Evolutionary conservation across 805 yeast genomes (phyloP), one percentile per base, ranked within the genome.

Genomic region (Kodamaea laetipori): DNA sequence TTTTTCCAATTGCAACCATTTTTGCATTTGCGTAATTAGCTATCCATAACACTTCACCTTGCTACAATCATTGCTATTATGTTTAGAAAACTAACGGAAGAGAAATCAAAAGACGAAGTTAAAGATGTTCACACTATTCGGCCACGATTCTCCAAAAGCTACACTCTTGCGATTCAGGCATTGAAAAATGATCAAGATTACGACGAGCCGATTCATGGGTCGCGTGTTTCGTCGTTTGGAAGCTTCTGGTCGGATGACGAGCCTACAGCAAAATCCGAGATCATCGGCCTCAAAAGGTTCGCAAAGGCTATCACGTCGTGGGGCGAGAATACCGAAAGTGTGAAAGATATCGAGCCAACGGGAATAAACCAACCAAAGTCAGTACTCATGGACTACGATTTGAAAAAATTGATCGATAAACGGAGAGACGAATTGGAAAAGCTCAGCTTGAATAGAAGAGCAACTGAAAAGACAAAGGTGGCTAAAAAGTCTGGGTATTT

Each of bases 1-100:
- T 38, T n/a, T n/a, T n/a, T n/a, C n/a, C n/a, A n/a, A n/a, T n/a
- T n/a, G n/a, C n/a, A n/a, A n/a, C n/a, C n/a, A n/a, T n/a, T n/a
- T n/a, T n/a, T n/a, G n/a, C n/a, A n/a, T n/a, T n/a, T n/a, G n/a
- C n/a, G n/a, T n/a, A n/a, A n/a, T n/a, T n/a, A n/a, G n/a, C n/a
- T n/a, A n/a, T n/a, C n/a, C n/a, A n/a, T n/a, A n/a, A n/a, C n/a
- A n/a, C n/a, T n/a, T n/a, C n/a, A n/a, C n/a, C 32, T 36, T 19
- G 40, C 44, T 35, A n/a, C n/a, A 35, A 24, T 16, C 25, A 23
- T 43, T 33, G 46, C 46, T 38, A 37, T 34, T 19, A n/a, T 4
- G 11, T 25, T 13, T 7, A 10, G 21, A 21, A 21, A 21, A 21
- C 24, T 21, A 21, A 21, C 24, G 8, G 24, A 21, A 21, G 24